Percentiles rank a stretch among this genome's conserved stretches.
Conservation (phyloP, 371 early-diverging fungal species). For the Lichtheimia ramosa region DNA sequence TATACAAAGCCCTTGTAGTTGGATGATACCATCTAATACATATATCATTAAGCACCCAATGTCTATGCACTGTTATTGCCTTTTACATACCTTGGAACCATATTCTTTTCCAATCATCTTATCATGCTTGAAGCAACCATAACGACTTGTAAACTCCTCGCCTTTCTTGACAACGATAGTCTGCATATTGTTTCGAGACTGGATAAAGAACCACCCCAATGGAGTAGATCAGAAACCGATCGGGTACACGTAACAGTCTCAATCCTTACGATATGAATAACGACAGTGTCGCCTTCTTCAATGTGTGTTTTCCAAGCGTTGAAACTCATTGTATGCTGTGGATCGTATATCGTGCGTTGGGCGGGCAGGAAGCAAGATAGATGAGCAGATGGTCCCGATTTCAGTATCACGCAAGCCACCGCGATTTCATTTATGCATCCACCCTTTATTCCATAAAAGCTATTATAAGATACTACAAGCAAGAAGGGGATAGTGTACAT, state of each 20-base stretch:
- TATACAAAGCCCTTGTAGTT: constrained; percentile 84
- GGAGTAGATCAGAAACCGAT: no score
- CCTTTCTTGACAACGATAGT: constrained; percentile 60
- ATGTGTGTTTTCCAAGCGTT: constrained; percentile 52
- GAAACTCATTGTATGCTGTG: constrained; percentile 37
- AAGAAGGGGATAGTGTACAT: no score
- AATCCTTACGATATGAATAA: constrained; percentile 55
- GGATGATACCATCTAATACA: constrained; percentile 61
- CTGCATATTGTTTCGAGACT: constrained; percentile 70
- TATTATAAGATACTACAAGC: no score
- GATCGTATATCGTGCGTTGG: neutral
- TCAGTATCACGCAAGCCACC: no score
- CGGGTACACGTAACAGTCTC: neutral
- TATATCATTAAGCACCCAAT: neutral
- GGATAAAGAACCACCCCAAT: neutral
- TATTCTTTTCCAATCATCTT: constrained; percentile 85
- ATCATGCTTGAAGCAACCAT: constrained; percentile 75
- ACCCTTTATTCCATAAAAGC: no score
- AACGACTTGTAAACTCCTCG: constrained; percentile 67
- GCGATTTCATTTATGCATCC: no score
- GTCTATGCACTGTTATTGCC: neutral
- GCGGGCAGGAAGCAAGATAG: neutral
- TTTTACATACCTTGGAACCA: constrained; percentile 68
- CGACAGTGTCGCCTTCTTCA: constrained; percentile 64
- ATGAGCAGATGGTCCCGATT: no score